phyloP scores from a whole-genome alignment of 2,329 filamentous ascomycete species.

The Pyrenochaeta sp. region DNA sequence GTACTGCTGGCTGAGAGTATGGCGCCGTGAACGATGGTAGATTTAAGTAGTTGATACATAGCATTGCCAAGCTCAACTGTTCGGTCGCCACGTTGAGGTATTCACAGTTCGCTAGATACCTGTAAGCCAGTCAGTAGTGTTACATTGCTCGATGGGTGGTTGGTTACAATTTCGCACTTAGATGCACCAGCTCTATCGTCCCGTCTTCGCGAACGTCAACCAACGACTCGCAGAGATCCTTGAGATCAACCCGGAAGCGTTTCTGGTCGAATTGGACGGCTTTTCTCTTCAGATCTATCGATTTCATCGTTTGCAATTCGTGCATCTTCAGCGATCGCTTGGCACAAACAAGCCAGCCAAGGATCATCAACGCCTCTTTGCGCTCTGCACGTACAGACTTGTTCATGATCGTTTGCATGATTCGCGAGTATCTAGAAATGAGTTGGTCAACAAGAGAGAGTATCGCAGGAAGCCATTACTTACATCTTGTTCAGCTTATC shows the following conservation, averaged over 20 bases:
- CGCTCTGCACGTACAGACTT: background rate
- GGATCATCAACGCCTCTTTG: conserved; percentile 39
- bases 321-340: conserved; percentile 52
- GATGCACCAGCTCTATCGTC: conserved; percentile 50
- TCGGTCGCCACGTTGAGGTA: conserved; percentile 5
- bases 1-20: conserved; percentile 5
- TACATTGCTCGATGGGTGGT: conserved; percentile 37
- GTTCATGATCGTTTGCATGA: conserved; percentile 14
- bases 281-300: conserved; percentile 37
- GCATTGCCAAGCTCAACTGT: conserved; percentile 16
- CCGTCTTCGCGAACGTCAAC: conserved; percentile 42
- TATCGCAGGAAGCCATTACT: background rate
- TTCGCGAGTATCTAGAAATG: conserved; percentile 18
- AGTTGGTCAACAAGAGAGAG: background rate
- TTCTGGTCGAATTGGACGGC: conserved; percentile 36
- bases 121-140: conserved; percentile 4
- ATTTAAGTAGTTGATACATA: conserved; percentile 23
- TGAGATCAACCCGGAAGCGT: conserved; percentile 34
- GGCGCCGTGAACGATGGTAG: conserved; percentile 8
- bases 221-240: conserved; percentile 49
- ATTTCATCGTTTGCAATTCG: conserved; percentile 51
- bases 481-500: conserved; percentile 13
- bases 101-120: conserved; percentile 14
- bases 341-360: conserved; percentile 53
- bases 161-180: conserved; percentile 34